phyloP scores from a whole-genome alignment of 2,329 filamentous ascomycete species.

The Pseudocercospora crystallina region DNA sequence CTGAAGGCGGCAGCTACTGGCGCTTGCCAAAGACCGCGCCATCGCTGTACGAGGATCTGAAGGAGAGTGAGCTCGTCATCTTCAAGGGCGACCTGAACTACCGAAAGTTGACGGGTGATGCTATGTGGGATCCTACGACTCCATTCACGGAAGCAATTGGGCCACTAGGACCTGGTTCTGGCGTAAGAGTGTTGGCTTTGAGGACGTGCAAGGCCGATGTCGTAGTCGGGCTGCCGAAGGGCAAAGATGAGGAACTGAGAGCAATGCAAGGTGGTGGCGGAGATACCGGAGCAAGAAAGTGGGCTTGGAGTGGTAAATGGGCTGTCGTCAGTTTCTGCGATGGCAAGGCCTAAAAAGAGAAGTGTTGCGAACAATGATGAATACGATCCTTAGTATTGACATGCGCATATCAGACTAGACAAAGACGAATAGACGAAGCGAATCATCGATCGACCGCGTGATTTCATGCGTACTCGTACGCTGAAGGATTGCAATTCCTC shows the following conservation, averaged over 20 bases:
- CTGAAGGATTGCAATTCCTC: too few relatives aligned
- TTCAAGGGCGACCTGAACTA: conserved; percentile 99
- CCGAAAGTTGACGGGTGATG: conserved; percentile 85
- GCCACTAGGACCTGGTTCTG: conserved; percentile 76
- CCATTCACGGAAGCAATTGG: conserved; percentile 83
- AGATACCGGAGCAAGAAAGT: conserved; percentile 70
- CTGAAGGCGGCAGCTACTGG: conserved; percentile 83
- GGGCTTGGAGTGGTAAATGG: conserved; percentile 97
- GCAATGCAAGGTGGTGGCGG: conserved; percentile 68
- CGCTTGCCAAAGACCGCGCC: conserved; percentile 69
- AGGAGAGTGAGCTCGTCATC: conserved; percentile 80
- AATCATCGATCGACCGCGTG: too few relatives aligned
- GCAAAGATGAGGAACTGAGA: conserved; percentile 78
- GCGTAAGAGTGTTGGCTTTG: conserved; percentile 79
- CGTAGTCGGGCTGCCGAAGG: conserved; percentile 79
- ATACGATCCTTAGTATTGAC: too few relatives aligned
- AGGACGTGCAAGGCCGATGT: conserved; percentile 96
- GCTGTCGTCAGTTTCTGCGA: conserved; percentile 83
- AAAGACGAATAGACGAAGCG: too few relatives aligned
- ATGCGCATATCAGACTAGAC: too few relatives aligned
- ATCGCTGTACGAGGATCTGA: conserved; percentile 72
- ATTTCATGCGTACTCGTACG: too few relatives aligned
- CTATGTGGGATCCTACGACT: conserved; percentile 84
- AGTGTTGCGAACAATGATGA: too few relatives aligned
- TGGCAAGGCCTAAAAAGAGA: conserved; percentile 51